These are phyloP conservation scores for Leishmania braziliensis DNA, from an alignment of 208 protist genomes.

Conservation along the genomic window DNA sequence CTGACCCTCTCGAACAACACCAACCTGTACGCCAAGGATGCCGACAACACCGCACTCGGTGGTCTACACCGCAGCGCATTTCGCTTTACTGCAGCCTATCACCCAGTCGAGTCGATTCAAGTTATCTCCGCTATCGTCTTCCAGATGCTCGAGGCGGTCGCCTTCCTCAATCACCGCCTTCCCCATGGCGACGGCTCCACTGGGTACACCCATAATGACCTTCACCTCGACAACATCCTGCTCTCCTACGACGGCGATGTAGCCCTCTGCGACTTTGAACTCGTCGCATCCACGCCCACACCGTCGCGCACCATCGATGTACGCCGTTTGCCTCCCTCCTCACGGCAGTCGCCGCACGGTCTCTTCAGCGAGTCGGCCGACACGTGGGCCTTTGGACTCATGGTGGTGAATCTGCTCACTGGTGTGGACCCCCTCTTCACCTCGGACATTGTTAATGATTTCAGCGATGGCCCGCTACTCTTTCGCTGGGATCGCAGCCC, in stretches of 20 bases:
- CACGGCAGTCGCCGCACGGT: constrained; percentile 67
- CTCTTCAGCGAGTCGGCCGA: constrained; percentile 62
- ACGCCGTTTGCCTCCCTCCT: constrained; percentile 52
- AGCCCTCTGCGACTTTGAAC: constrained; percentile 87
- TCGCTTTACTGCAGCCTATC: constrained; percentile 30
- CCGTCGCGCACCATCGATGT: constrained; percentile 14
- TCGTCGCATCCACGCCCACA: constrained; percentile 50
- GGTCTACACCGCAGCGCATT: not conserved
- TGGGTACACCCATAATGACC: constrained; percentile 85
- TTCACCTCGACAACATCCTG: constrained; percentile 84
- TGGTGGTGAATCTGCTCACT: constrained; percentile 69
- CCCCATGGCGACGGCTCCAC: constrained; percentile 45
- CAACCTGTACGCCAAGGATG: constrained; percentile 11
- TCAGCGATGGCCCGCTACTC: constrained; percentile 72
- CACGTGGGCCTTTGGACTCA: constrained; percentile 69
- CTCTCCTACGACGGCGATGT: constrained; percentile 47
- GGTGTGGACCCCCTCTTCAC: constrained; percentile 82
- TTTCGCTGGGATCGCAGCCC: constrained; percentile 30
- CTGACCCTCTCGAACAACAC: not conserved
- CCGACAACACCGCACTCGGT: not conserved
- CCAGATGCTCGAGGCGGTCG: constrained; percentile 67
- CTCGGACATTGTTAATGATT: constrained; percentile 71
- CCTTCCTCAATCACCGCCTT: constrained; percentile 55
- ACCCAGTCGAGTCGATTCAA: constrained; percentile 35
- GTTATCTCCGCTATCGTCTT: constrained; percentile 64